phyloP scores from a whole-genome alignment of 805 yeast genomes.

The Debaryomyces maramus region DNA sequence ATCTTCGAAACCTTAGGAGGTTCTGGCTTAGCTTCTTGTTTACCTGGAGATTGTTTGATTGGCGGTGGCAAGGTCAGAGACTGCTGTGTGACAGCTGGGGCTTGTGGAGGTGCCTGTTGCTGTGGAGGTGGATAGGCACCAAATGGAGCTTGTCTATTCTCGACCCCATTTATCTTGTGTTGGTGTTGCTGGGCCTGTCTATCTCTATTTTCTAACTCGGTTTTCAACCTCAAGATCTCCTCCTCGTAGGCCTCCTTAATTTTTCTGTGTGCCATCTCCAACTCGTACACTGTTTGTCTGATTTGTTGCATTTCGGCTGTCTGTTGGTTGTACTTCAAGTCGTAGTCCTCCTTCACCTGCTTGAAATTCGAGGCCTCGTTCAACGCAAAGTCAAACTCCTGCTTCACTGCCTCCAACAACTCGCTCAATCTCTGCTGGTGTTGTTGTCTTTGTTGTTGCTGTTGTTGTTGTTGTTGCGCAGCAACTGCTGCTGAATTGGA shows the following conservation, averaged over 20 bases:
- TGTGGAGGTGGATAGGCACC: constrained; percentile 15
- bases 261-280: constrained; percentile 90
- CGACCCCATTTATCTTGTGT: constrained; percentile 16
- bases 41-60: constrained; percentile 18
- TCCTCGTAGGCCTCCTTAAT: constrained; percentile 96
- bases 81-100: constrained; percentile 21
- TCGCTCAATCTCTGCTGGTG: constrained; percentile 62
- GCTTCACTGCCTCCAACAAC: constrained; percentile 85
- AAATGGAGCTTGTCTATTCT: constrained; percentile 11
- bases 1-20: constrained; percentile 14
- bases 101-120: constrained; percentile 16
- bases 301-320: constrained; percentile 91
- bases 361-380: constrained; percentile 84
- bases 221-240: constrained; percentile 81
- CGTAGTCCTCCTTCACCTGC: constrained; percentile 90
- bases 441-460: constrained; percentile 38
- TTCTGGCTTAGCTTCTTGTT: constrained; percentile 14
- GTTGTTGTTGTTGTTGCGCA: constrained; percentile 27
- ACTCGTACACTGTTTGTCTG: constrained; percentile 88
- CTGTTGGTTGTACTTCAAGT: constrained; percentile 86
- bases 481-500: constrained; percentile 32
- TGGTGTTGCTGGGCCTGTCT: constrained; percentile 51
- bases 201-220: constrained; percentile 80
- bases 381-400: constrained; percentile 82
- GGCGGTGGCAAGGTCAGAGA: constrained; percentile 15